Percentiles rank a stretch among this genome's conserved stretches.
Conservation (phyloP, 352 stramenopile species). For the Blastocystis sp. region DNA sequence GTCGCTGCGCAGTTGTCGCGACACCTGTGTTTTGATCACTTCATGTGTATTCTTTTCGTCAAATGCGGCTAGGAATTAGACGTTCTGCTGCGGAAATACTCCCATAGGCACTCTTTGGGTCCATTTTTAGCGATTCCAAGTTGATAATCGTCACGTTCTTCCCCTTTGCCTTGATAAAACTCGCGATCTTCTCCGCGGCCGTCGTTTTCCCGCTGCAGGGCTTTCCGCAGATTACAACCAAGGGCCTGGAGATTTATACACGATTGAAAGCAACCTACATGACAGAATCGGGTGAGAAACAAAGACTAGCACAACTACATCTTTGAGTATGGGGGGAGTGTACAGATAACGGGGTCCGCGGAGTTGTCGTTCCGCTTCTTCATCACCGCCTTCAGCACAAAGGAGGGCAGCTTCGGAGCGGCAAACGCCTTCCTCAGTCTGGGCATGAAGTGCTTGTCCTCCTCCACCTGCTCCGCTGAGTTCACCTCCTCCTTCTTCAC, state of each 20-base stretch:
- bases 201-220: slow-evolving; percentile 63
- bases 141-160: slow-evolving; percentile 52
- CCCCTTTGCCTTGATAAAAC: slow-evolving; percentile 15
- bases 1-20: slow-evolving; percentile 49
- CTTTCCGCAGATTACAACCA: slow-evolving; percentile 63
- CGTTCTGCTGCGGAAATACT: not conserved
- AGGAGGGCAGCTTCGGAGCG: slow-evolving; percentile 14
- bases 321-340: too few relatives aligned
- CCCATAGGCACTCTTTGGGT: slow-evolving; percentile 57
- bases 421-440: slow-evolving; percentile 38
- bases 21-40: slow-evolving; percentile 67
- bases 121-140: slow-evolving; percentile 61
- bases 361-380: not conserved
- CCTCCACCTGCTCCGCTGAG: not conserved
- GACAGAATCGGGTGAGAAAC: too few relatives aligned
- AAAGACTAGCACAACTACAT: too few relatives aligned
- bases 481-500: too few relatives aligned
- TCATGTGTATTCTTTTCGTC: slow-evolving; percentile 69
- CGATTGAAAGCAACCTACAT: too few relatives aligned
- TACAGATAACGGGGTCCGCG: too few relatives aligned
- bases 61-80: slow-evolving; percentile 42
- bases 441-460: slow-evolving; percentile 35
- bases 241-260: slow-evolving; percentile 12
- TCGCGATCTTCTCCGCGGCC: slow-evolving; percentile 28
- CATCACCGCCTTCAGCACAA: slow-evolving; percentile 54